These are phyloP conservation scores for Clohesyomyces aquaticus DNA, from an alignment of 495 filamentous ascomycete species.

Conservation along the genomic window DNA sequence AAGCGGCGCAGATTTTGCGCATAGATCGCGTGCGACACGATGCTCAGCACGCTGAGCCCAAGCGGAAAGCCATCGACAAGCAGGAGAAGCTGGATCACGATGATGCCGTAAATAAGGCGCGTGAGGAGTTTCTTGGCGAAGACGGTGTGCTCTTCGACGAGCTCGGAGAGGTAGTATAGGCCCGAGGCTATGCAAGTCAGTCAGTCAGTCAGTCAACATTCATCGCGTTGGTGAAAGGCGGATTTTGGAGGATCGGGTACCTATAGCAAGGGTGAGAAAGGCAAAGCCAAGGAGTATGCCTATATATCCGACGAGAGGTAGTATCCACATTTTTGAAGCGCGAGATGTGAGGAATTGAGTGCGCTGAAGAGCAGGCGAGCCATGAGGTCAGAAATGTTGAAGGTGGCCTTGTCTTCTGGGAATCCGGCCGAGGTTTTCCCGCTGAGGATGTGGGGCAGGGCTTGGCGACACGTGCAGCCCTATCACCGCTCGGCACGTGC, in stretches of 20 bases:
- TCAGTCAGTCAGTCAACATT: slow-evolving; percentile 16
- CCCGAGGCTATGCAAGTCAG: slow-evolving; percentile 71
- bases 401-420: too few species aligned
- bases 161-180: slow-evolving; percentile 95
- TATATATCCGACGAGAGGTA: slow-evolving; percentile 85
- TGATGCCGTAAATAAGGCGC: slow-evolving; percentile 82
- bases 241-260: slow-evolving; percentile 52
- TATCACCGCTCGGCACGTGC: too few species aligned
- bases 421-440: too few species aligned
- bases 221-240: background rate
- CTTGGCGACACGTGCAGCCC: too few species aligned
- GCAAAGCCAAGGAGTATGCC: slow-evolving; percentile 86
- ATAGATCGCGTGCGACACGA: slow-evolving; percentile 84
- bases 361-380: slow-evolving; percentile 11
- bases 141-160: slow-evolving; percentile 97
- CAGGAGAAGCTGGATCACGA: slow-evolving; percentile 74
- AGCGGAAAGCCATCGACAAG: slow-evolving; percentile 85
- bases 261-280: slow-evolving; percentile 92
- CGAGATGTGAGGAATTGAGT: too few species aligned
- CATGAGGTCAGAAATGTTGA: slow-evolving; percentile 30
- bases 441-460: too few species aligned
- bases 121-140: slow-evolving; percentile 82
- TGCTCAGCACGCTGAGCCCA: slow-evolving; percentile 69
- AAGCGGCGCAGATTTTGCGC: slow-evolving; percentile 86
- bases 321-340: slow-evolving; percentile 73